Evolutionary conservation across 176 grass and related monocot genomes (phyloP), one percentile per base, ranked within the genome.

Genomic region (Saccharum spontaneum): DNA sequence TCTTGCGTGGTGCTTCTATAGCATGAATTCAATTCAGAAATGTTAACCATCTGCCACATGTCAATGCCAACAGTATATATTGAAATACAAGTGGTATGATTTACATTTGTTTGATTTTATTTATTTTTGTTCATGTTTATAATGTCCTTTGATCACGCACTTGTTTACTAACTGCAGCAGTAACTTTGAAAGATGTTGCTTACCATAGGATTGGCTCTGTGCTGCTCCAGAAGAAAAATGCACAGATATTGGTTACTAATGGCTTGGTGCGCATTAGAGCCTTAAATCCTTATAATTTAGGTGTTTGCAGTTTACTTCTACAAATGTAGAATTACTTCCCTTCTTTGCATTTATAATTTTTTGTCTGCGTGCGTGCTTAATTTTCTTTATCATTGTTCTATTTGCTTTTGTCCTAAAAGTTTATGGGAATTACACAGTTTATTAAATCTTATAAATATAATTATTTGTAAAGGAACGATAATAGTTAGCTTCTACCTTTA

Each of bases 1-100:
- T 75, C 10, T 84, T 79, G 15, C 46, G 74, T 71, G 64, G 65
- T 14, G 30, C 4, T 30, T 72, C n/a, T 49, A 75, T 69, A 60
- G 36, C 76, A 76, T 48, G 36, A 65, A 43, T 41, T 73, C 68
- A 79, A 67, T 68, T 61, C 59, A 75, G 1, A 80, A 69, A 79
- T 85, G 28, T 80, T 69, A 78, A 75, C 10, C 65, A 46, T 79
- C 24, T 84, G 69, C 45, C 36, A 66, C 14, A 9, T 80, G 44
- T 60, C 38, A 80, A 22, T 89, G 61, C 66, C 50, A 83, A 28
- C 80, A 83, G 67, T 49, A 50, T 49, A 52, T 24, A 76, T 33
- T 89, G 39, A 81, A 85, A 76, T 48, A 70, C 15, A 61, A 14
- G 50, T 0, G 82, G 70, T 89, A 81, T 63, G 39, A 24, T 76